Conservation (phyloP, 192 early-diverging fungal species). For the Coemansia biformis region DNA sequence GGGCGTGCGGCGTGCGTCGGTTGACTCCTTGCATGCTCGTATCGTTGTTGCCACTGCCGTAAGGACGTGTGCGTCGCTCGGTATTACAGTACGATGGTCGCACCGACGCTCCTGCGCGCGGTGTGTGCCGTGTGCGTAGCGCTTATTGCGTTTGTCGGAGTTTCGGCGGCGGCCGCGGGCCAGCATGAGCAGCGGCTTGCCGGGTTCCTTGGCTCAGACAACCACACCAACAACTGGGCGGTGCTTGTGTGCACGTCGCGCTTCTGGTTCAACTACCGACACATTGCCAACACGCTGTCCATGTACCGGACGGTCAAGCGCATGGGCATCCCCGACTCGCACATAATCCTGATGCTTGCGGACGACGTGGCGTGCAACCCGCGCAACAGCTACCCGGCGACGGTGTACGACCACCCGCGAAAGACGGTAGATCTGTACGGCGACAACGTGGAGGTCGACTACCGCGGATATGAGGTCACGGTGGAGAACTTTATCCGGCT, state of each 20-base stretch:
- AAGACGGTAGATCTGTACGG: constrained; percentile 87
- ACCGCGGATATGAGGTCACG: constrained; percentile 98
- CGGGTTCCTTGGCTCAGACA: constrained; percentile 58
- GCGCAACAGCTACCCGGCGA: constrained; percentile 85
- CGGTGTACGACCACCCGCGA: constrained; percentile 87
- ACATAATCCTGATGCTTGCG: constrained; percentile 98
- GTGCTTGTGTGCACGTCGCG: constrained; percentile 96
- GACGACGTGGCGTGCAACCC: constrained; percentile 99
- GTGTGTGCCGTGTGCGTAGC: background rate
- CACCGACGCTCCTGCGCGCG: background rate
- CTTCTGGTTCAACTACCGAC: constrained; percentile 99
- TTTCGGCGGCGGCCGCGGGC: background rate
- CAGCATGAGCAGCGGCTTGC: constrained; percentile 24
- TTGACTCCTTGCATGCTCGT: too few species aligned
- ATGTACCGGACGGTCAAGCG: constrained; percentile 99
- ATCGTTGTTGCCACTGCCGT: too few species aligned
- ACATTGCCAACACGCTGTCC: constrained; percentile 96
- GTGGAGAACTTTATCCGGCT: constrained; percentile 98
- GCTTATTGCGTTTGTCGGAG: background rate
- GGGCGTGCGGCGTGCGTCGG: too few species aligned
- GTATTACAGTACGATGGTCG: too few species aligned
- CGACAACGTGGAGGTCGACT: constrained; percentile 96
- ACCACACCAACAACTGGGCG: constrained; percentile 98
- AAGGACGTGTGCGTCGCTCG: too few species aligned
- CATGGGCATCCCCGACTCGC: constrained; percentile 96